Evolutionary conservation across 1,139 yeast species (phyloP).

Genomic region (Saccharomyces hybrid): DNA sequence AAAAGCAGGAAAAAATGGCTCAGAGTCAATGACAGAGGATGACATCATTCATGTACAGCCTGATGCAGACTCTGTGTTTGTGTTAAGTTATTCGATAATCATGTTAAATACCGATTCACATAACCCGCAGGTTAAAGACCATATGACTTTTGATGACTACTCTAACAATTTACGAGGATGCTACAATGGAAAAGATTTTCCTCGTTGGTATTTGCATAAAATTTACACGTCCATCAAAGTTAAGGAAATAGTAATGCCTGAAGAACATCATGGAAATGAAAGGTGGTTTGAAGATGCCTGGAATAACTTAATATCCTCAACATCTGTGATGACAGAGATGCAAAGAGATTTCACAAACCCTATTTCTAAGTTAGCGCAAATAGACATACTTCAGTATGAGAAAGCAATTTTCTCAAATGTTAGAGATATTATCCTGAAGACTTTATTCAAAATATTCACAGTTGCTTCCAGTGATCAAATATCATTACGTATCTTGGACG

Average conservation of each 20-base stretch:
- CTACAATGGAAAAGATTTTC: conserved; percentile 64
- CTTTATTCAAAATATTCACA: conserved; percentile 67
- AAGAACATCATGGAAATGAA: conserved; percentile 76
- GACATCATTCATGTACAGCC: conserved; percentile 44
- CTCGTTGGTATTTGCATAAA: conserved; percentile 71
- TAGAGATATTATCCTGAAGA: conserved; percentile 55
- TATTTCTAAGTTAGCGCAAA: conserved; percentile 24
- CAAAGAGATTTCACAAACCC: conserved; percentile 14
- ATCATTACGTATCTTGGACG: conserved; percentile 74
- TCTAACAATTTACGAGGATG: conserved; percentile 72
- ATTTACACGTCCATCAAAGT: conserved; percentile 73
- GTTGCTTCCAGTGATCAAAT: conserved; percentile 86
- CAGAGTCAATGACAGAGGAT: background rate
- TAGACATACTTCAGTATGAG: conserved; percentile 45
- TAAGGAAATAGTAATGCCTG: conserved; percentile 92
- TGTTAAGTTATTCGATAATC: conserved; percentile 63
- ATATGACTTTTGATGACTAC: conserved; percentile 81
- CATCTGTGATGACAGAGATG: conserved; percentile 27
- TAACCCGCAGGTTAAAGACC: conserved; percentile 68
- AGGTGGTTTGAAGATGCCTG: conserved; percentile 90
- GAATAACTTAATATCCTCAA: conserved; percentile 67
- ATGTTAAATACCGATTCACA: conserved; percentile 71
- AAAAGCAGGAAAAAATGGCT: background rate
- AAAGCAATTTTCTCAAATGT: conserved; percentile 55
- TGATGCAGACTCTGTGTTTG: conserved; percentile 62